A percentile compares a stretch with the other conserved stretches of the same genome.
phyloP scores from a whole-genome alignment of 306 rosid genomes.

The Glycyrrhiza uralensis region DNA sequence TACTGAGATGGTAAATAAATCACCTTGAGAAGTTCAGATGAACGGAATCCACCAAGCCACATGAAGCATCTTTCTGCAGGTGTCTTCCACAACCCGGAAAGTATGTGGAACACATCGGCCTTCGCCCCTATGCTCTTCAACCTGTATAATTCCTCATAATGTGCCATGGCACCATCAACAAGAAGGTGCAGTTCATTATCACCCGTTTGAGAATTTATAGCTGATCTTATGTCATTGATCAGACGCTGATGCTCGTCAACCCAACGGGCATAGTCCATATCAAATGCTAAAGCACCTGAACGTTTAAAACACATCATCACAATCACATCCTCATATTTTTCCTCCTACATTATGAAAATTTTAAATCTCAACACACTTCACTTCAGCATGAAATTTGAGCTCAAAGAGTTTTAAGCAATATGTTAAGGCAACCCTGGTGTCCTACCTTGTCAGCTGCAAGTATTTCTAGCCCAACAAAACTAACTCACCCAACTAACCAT shows the following conservation, averaged over 20 bases:
- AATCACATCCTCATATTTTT: not conserved
- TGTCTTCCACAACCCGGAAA: conserved; percentile 85
- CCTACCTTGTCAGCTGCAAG: no score
- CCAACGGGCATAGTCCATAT: conserved; percentile 74
- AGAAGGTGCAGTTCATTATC: conserved; percentile 63
- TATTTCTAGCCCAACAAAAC: not conserved
- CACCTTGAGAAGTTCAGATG: conserved; percentile 91
- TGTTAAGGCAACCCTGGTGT: not conserved
- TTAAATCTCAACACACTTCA: not conserved
- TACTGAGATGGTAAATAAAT: not conserved
- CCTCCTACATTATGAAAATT: not conserved
- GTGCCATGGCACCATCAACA: conserved; percentile 69
- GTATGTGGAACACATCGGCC: conserved; percentile 84
- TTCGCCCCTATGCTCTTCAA: conserved; percentile 71
- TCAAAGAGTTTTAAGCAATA: not conserved
- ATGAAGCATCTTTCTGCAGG: conserved; percentile 89
- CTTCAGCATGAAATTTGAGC: not conserved
- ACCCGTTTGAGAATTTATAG: conserved; percentile 54
- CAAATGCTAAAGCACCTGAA: conserved; percentile 65
- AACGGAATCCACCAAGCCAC: conserved; percentile 90
- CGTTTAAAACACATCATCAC: not conserved
- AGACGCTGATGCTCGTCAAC: conserved; percentile 71
- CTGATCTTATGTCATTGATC: conserved; percentile 57
- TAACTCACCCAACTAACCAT: not conserved
- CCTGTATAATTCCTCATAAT: conserved; percentile 66